Base-by-base conservation (phyloP, 2,329 filamentous ascomycete genomes). In the Raffaelea arxii region DNA sequence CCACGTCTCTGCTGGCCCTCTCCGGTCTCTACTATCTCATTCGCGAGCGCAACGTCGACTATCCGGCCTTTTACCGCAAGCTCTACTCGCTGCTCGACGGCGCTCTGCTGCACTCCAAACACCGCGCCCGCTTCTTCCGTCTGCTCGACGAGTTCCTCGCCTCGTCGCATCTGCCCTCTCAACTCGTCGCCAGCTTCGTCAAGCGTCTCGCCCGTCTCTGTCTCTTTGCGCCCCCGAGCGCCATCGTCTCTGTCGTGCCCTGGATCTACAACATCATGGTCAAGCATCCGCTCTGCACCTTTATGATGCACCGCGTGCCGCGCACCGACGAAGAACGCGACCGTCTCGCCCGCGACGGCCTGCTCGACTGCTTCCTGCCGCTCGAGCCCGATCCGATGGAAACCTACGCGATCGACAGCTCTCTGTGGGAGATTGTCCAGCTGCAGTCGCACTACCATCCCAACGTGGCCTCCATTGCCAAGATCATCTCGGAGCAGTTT, bases 261-360 rank as follows among this genome's bases (percentile, higher is more conserved):
- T 96, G 88, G 81, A 82, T 91, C 44, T 98, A 98, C 71, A 98
- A 98, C 65, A 75, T 95, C 55, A 75, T 98, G 62, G 92, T 87
- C 64, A 78, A 77, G 54, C 92, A 98, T 61, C 91, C 91, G 1
- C 80, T 82, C 1, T 94, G 88, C 59, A 94, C 91, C 0, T 97
- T 95, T 58, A 94, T 98, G 89, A 78, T 98, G 54, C 94, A 98
- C 63, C 81, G 92, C 46, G 80, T 79, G 49, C 70, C 75, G 32
- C 74, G 72, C 41, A 78, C 80, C 37, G 60, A 72, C 2, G 75
- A 80, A 44, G 66, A 70, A 43, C 78, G 47, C 11, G 46, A 75
- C 55, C 73, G 75, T 45, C 58, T 72, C 43, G 77, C 84, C 55
- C 72, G 75, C 25, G 64, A 77, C 44, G 78, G 79, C 4, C 62